Evolutionary conservation across 306 rosid species (phyloP), one percentile per base, ranked within the genome.

Genomic region (Delonix regia): DNA sequence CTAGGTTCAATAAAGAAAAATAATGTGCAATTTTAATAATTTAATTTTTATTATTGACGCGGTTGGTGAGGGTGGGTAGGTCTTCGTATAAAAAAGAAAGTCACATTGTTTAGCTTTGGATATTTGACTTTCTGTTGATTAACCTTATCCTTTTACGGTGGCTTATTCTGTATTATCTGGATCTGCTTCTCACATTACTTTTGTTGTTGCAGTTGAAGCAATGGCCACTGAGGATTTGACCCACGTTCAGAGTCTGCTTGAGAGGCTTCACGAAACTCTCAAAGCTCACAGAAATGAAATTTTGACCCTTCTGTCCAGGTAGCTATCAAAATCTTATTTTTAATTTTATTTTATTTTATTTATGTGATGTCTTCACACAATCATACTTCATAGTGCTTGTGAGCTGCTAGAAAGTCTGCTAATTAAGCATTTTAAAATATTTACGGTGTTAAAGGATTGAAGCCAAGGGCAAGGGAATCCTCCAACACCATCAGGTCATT

Each of bases 401-500:
- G 41, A 7, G 45, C 24, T 36, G 69, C 47, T 34, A 63, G 59
- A 39, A 36, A 41, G 4, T 65, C 9, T 38, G 21, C 51, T 10
- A 39, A 38, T 30, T 62, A 16, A 45, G 25, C 45, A 38, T 49
- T 15, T 83, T 8, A 36, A 34, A 30, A 62, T 64, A 11, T 36
- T 75, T 0, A n/a, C 69, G 39, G 9, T 75, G 16, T 25, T 47
- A 56, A 39, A 85, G 88, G 86, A 80, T 85, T 28, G 88, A 82
- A 82, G 88, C 82, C 27, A 85, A 93, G 87, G 99, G 99, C 53
- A 91, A 95, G 80, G 98, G 99, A 24, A 93, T 93, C 80, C 84
- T 95, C 57, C 98, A 93, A 65, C 92, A 94, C 73, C 98, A 95
- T 74, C 93, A 95, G 49, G 82, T 95, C 61, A 70, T 90, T 80